Conservation (phyloP, 257 asterid species). For the Leonotis leonurus region DNA sequence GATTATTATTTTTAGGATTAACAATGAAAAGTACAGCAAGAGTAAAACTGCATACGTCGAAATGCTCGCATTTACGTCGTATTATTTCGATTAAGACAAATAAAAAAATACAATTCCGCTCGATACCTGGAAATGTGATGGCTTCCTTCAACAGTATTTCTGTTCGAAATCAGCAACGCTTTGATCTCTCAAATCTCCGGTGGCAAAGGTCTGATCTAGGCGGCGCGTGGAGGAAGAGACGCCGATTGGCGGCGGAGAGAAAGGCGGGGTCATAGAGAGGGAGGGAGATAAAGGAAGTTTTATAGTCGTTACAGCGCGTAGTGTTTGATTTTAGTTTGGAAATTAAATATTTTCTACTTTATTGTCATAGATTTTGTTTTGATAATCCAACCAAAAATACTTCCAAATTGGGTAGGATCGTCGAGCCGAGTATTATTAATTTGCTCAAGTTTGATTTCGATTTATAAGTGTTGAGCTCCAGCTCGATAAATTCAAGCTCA, state of each 20-base stretch:
- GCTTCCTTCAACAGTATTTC: constrained; percentile 3
- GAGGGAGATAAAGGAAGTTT: not conserved
- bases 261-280: not conserved
- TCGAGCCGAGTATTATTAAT: no score
- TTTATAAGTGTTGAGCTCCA: no score
- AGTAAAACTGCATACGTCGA: not conserved
- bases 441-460: no score
- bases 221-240: constrained; percentile 21
- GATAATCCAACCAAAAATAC: no score
- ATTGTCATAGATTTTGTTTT: no score
- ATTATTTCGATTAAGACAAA: not conserved
- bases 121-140: constrained; percentile 21
- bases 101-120: constrained; percentile 1
- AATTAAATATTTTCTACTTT: no score
- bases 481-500: no score
- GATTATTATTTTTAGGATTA: not conserved
- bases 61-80: constrained; percentile 2
- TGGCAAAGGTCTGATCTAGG: constrained; percentile 15
- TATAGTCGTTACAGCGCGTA: constrained; percentile 4
- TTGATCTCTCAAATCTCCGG: not conserved
- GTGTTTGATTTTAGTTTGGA: not conserved
- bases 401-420: no score
- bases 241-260: constrained; percentile 24
- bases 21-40: not conserved
- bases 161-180: not conserved